Evolutionary conservation across 148 eudicot genomes (phyloP).

Genomic region (Linanthus parryae): DNA sequence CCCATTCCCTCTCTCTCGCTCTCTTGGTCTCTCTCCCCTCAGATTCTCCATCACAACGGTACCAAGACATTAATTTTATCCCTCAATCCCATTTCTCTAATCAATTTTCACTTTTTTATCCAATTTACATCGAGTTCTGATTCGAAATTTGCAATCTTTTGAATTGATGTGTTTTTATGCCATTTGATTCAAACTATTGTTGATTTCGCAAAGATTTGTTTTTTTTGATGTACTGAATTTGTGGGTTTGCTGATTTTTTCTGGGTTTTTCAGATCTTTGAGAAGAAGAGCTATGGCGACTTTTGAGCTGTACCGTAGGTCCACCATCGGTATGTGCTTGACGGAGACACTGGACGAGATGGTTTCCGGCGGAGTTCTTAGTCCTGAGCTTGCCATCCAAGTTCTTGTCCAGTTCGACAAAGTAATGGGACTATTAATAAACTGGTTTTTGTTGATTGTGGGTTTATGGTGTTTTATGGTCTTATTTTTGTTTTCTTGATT

Average conservation of each 20-base stretch:
- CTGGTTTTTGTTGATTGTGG: too few relatives aligned
- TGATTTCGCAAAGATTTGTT: too few relatives aligned
- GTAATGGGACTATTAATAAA: constrained; percentile 15
- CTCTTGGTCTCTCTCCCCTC: background rate
- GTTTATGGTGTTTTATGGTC: too few relatives aligned
- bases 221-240: background rate
- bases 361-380: constrained; percentile 61
- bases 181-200: background rate
- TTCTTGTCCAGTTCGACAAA: constrained; percentile 90
- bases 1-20: constrained; percentile 14
- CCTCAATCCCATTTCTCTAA: too few relatives aligned
- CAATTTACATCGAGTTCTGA: too few relatives aligned
- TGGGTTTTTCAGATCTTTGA: constrained; percentile 17
- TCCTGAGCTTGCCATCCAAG: constrained; percentile 92
- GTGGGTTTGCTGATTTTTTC: background rate
- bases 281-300: constrained; percentile 56
- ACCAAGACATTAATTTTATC: too few relatives aligned
- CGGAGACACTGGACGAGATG: constrained; percentile 94
- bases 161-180: too few relatives aligned
- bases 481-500: constrained; percentile 1
- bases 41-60: background rate
- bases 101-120: too few relatives aligned
- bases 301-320: constrained; percentile 87
- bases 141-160: too few relatives aligned
- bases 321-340: constrained; percentile 93